Percentiles rank a stretch among this genome's conserved stretches.
Conservation (phyloP, 306 rosid species). For the Oemleria cerasiformis region DNA sequence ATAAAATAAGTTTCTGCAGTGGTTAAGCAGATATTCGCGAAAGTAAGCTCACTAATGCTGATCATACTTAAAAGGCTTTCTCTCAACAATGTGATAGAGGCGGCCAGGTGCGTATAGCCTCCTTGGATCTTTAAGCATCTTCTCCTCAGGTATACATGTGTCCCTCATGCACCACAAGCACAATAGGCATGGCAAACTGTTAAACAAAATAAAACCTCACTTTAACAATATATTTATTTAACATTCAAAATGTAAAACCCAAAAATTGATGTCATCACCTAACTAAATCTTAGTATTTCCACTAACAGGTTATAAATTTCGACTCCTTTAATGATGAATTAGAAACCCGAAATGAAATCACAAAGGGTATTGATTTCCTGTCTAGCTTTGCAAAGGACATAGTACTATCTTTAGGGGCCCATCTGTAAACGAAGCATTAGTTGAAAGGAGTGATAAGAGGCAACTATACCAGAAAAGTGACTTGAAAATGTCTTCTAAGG, state of each 20-base stretch:
- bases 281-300: background rate
- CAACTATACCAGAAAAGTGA: conserved; percentile 79
- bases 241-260: background rate
- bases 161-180: conserved; percentile 81
- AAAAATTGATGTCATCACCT: conserved; percentile 1
- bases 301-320: background rate
- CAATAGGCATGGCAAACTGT: conserved; percentile 85
- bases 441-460: conserved; percentile 10
- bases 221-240: conserved; percentile 14
- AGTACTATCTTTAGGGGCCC: background rate
- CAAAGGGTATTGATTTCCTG: background rate
- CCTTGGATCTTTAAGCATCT: conserved; percentile 90
- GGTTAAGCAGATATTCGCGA: background rate
- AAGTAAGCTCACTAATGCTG: conserved; percentile 15
- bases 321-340: background rate
- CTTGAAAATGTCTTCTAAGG: conserved; percentile 95
- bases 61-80: conserved; percentile 78
- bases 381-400: background rate
- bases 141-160: conserved; percentile 79
- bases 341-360: background rate
- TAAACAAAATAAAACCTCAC: conserved; percentile 19
- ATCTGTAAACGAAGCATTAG: background rate
- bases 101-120: conserved; percentile 96
- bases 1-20: background rate
- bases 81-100: conserved; percentile 91